Percentiles rank a stretch among this genome's conserved stretches.
Evolutionary conservation across 345 rosid genomes (phyloP).

Genomic region (Sonneratia caseolaris): DNA sequence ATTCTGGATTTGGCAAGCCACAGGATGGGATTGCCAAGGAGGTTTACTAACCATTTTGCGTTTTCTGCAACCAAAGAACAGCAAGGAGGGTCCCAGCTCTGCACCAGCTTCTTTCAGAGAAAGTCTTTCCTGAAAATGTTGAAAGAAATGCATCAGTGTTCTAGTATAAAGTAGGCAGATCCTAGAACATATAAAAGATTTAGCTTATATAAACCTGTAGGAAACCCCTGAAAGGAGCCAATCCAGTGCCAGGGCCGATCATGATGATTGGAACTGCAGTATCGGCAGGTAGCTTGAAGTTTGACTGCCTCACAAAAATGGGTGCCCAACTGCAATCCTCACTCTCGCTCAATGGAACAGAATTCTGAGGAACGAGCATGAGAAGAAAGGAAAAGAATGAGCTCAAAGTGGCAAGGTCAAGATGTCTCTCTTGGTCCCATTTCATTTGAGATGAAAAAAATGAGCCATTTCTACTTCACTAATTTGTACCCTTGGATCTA

Average conservation of each 20-base stretch:
- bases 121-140: constrained; percentile 51
- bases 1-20: not conserved
- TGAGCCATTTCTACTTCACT: no score
- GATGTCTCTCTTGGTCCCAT: no score
- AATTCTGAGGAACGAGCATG: constrained; percentile 20
- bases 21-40: not conserved
- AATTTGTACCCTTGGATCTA: not conserved
- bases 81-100: constrained; percentile 61
- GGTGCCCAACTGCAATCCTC: constrained; percentile 51
- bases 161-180: not conserved
- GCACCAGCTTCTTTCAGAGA: constrained; percentile 69
- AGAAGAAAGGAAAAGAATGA: not conserved
- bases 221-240: constrained; percentile 65
- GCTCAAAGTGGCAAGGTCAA: not conserved
- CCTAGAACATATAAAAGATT: not conserved
- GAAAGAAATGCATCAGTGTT: not conserved
- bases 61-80: constrained; percentile 93
- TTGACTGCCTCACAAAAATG: constrained; percentile 45
- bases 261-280: constrained; percentile 43
- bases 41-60: constrained; percentile 46
- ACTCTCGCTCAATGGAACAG: constrained; percentile 36
- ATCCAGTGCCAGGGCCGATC: constrained; percentile 66
- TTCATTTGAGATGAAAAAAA: no score
- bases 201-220: constrained; percentile 25
- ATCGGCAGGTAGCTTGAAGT: constrained; percentile 48